Evolutionary conservation across 2,329 filamentous ascomycete species (phyloP).

Genomic region (Dactylellina sp.): DNA sequence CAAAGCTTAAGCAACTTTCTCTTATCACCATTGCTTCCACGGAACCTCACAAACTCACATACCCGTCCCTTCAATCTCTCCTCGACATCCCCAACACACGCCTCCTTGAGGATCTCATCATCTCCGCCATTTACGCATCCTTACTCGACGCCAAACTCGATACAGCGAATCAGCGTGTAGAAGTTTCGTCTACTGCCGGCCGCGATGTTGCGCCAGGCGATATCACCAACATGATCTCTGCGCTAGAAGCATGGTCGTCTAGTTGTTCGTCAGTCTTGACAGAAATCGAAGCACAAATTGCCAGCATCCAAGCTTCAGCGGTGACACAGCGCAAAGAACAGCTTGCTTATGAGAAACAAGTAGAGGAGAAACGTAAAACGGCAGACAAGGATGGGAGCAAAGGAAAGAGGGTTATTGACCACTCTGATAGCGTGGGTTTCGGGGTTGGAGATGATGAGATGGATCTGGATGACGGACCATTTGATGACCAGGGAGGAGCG

Average conservation of each 20-base stretch:
- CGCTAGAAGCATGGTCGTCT: constrained; percentile 79
- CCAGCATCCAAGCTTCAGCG: constrained; percentile 72
- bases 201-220: constrained; percentile 83
- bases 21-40: constrained; percentile 80
- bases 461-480: constrained; percentile 59
- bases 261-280: constrained; percentile 79
- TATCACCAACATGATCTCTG: constrained; percentile 75
- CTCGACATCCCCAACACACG: constrained; percentile 76
- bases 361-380: constrained; percentile 66
- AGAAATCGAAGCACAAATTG: constrained; percentile 81
- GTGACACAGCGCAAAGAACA: constrained; percentile 68
- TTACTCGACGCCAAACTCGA: constrained; percentile 86
- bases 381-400: constrained; percentile 57
- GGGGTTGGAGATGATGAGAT: constrained; percentile 61
- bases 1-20: constrained; percentile 91
- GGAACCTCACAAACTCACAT: constrained; percentile 76
- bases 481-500: constrained; percentile 55
- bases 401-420: constrained; percentile 61
- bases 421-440: constrained; percentile 55
- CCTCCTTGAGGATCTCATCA: constrained; percentile 86
- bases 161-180: constrained; percentile 77
- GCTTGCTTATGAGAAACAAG: constrained; percentile 67
- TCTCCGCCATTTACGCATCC: constrained; percentile 85
- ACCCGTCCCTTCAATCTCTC: constrained; percentile 74
- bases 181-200: constrained; percentile 82